These are phyloP conservation scores for Penicillium nucicola DNA, from an alignment of 495 filamentous ascomycete genomes.

Conservation along the genomic window DNA sequence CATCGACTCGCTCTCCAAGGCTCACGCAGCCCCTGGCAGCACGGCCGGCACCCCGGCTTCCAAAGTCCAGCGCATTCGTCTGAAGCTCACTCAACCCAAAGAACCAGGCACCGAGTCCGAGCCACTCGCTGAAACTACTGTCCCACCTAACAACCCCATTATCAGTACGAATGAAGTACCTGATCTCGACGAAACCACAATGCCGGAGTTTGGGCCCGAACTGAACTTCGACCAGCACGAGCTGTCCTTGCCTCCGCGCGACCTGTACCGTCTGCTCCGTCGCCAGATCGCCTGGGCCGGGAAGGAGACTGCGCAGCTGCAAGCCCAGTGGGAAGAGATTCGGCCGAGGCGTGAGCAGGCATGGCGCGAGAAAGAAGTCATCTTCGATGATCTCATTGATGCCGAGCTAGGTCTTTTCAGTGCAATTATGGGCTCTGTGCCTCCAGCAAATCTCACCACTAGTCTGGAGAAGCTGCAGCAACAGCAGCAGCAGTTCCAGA, in stretches of 20 bases:
- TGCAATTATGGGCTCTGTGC: conserved; percentile 26
- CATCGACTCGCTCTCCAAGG: conserved; percentile 78
- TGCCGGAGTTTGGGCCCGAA: conserved; percentile 37
- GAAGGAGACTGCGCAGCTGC: conserved; percentile 62
- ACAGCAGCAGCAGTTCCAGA: conserved; percentile 22
- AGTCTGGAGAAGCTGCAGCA: conserved; percentile 26
- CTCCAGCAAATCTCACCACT: conserved; percentile 16
- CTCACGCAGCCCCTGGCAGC: conserved; percentile 22
- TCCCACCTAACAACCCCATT: conserved; percentile 43
- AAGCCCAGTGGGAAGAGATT: conserved; percentile 59
- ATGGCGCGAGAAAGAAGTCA: conserved; percentile 79
- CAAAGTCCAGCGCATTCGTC: conserved; percentile 62
- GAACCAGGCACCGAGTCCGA: conserved; percentile 45
- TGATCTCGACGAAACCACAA: conserved; percentile 48
- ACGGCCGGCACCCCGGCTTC: conserved; percentile 46
- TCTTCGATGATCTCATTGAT: conserved; percentile 59
- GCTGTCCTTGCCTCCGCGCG: conserved; percentile 60
- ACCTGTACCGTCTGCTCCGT: conserved; percentile 70
- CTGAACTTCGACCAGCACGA: conserved; percentile 68
- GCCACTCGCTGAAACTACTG: conserved; percentile 47
- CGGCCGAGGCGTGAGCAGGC: conserved; percentile 68
- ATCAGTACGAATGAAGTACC: conserved; percentile 30
- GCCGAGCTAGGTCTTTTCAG: conserved; percentile 47
- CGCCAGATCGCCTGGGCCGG: conserved; percentile 80
- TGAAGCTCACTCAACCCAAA: conserved; percentile 55